These are phyloP conservation scores for Trametes cinnabarina DNA, from an alignment of 768 basidiomycete species.

Conservation along the genomic window DNA sequence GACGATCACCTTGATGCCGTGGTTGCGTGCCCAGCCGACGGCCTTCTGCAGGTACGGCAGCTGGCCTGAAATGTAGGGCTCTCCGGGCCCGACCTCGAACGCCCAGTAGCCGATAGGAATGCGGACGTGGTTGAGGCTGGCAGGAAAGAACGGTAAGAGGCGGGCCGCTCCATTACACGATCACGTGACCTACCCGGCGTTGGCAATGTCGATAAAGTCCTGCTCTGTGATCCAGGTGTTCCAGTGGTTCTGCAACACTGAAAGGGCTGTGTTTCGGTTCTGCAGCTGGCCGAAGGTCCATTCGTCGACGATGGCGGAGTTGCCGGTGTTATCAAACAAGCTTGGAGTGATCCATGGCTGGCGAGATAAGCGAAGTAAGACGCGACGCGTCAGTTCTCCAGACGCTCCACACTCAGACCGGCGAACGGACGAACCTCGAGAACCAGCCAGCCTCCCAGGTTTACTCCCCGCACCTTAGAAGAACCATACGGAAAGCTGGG, in stretches of 20 bases:
- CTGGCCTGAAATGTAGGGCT: constrained; percentile 80
- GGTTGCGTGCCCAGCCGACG: constrained; percentile 62
- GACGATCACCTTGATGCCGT: constrained; percentile 78
- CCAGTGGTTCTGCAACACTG: constrained; percentile 67
- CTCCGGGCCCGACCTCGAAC: constrained; percentile 72
- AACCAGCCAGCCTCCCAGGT: constrained; percentile 69
- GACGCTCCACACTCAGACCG: background rate
- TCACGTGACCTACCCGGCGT: constrained; percentile 56
- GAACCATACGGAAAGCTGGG: constrained; percentile 73
- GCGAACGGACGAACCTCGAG: constrained; percentile 41
- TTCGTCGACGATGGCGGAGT: constrained; percentile 63
- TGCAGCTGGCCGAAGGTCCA: constrained; percentile 75
- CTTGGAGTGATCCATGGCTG: constrained; percentile 79
- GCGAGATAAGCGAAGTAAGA: constrained; percentile 1
- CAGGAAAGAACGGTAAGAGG: constrained; percentile 2
- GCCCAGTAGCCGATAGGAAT: constrained; percentile 91
- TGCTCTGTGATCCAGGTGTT: constrained; percentile 70
- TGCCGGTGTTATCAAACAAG: constrained; percentile 66
- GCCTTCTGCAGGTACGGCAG: constrained; percentile 66
- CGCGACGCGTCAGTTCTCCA: background rate
- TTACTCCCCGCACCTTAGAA: constrained; percentile 77
- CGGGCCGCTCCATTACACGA: constrained; percentile 7
- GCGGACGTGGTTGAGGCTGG: constrained; percentile 73
- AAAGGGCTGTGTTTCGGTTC: constrained; percentile 44
- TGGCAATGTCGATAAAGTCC: constrained; percentile 74